Evolutionary conservation across 2,329 filamentous ascomycete genomes (phyloP).

Genomic region (Colletotrichum falcatum): DNA sequence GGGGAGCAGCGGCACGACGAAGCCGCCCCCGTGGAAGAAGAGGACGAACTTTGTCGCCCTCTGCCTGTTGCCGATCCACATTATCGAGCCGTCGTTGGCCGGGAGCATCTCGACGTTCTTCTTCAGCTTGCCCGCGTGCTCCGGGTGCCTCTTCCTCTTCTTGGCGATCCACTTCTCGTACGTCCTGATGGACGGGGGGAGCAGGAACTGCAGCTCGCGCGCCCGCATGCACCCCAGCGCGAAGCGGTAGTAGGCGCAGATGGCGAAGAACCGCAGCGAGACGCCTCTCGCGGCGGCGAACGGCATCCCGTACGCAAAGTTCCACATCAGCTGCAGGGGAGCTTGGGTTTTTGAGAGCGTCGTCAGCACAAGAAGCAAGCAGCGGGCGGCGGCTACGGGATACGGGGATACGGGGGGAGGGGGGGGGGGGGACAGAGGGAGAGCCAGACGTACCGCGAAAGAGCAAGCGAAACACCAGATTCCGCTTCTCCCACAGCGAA

Average conservation of each 20-base stretch:
- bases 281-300: constrained; percentile 42
- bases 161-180: constrained; percentile 45
- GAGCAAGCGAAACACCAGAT: constrained; percentile 35
- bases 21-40: constrained; percentile 50
- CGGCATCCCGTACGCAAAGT: constrained; percentile 25
- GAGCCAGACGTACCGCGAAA: constrained; percentile 39
- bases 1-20: constrained; percentile 41
- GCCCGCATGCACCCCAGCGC: constrained; percentile 27
- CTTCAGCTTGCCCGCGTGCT: constrained; percentile 11
- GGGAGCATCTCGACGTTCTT: constrained; percentile 29
- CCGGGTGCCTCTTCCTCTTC: constrained; percentile 37
- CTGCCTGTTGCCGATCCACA: constrained; percentile 48
- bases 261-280: constrained; percentile 36
- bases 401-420: too few species aligned
- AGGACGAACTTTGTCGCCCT: constrained; percentile 46
- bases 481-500: constrained; percentile 41
- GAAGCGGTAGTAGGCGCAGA: constrained; percentile 42
- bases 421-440: too few species aligned
- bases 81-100: constrained; percentile 39
- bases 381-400: background rate
- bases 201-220: constrained; percentile 44
- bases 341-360: constrained; percentile 14
- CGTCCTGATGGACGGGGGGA: constrained; percentile 39
- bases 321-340: constrained; percentile 35
- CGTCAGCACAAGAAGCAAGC: background rate